phyloP scores from a whole-genome alignment of 208 protist species.

The Lotmaria passim region DNA sequence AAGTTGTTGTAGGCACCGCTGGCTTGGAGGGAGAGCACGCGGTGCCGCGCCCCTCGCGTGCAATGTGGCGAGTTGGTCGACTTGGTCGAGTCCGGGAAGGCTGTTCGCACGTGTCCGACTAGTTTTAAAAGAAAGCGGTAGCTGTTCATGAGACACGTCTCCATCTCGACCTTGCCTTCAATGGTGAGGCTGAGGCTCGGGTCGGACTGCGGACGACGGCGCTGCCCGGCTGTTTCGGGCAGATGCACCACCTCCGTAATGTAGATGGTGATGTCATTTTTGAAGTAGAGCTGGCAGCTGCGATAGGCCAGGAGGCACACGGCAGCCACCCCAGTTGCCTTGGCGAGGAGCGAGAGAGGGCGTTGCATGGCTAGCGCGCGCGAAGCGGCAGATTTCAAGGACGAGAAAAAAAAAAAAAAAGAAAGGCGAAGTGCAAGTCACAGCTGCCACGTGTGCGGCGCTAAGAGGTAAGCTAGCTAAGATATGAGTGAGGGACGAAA shows the following conservation, averaged over 20 bases:
- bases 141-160: conserved; percentile 78
- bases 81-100: conserved; percentile 21
- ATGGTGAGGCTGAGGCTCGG: conserved; percentile 10
- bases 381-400: too few relatives aligned
- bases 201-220: neutral
- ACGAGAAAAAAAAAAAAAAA: neutral
- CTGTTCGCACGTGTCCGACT: conserved; percentile 45
- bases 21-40: conserved; percentile 34
- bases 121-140: conserved; percentile 83
- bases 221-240: conserved; percentile 32
- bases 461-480: too few relatives aligned
- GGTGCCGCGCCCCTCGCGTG: conserved; percentile 23
- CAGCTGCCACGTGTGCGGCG: neutral
- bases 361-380: conserved; percentile 30
- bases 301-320: conserved; percentile 49
- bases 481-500: too few relatives aligned
- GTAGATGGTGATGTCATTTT: conserved; percentile 77
- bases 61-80: conserved; percentile 3
- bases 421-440: neutral
- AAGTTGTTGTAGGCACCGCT: conserved; percentile 29
- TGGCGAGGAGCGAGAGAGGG: conserved; percentile 18
- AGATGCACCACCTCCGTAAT: conserved; percentile 82
- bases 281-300: conserved; percentile 51
- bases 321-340: conserved; percentile 32
- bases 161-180: conserved; percentile 69